Percentiles rank a stretch among this genome's conserved stretches.
Evolutionary conservation across 2,329 filamentous ascomycete genomes (phyloP).

Genomic region (Botrytis porri): DNA sequence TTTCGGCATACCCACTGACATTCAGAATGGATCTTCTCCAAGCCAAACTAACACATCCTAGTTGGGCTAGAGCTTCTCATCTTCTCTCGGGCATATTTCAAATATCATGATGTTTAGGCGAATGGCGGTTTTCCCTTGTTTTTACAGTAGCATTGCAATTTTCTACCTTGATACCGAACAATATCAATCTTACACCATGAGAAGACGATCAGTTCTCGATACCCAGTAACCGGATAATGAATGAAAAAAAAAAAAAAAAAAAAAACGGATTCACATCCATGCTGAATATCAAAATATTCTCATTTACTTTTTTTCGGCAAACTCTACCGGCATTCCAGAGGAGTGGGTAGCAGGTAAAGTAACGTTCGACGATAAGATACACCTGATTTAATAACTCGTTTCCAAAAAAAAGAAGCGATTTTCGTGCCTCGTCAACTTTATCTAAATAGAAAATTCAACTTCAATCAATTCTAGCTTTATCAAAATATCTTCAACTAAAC

Average conservation of each 20-base stretch:
- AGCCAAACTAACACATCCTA: not conserved
- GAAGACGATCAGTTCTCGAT: not conserved
- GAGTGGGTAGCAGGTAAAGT: not conserved
- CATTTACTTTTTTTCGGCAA: conserved; percentile 10
- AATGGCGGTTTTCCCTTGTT: not conserved
- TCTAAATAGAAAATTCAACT: too few relatives aligned
- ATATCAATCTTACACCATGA: not conserved
- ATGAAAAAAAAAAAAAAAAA: not conserved
- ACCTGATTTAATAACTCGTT: too few relatives aligned
- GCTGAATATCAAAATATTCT: conserved; percentile 5
- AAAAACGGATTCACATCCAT: conserved; percentile 10
- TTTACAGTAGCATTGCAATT: not conserved
- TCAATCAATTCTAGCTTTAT: too few relatives aligned
- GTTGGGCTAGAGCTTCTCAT: not conserved
- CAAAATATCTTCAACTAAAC: too few relatives aligned
- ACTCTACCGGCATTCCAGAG: conserved; percentile 14
- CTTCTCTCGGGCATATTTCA: not conserved
- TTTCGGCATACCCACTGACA: not conserved
- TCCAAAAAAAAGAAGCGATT: too few relatives aligned
- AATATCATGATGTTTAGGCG: not conserved
- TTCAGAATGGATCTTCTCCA: not conserved
- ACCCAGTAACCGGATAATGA: conserved; percentile 14
- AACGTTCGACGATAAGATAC: conserved; percentile 3
- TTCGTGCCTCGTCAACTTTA: too few relatives aligned
- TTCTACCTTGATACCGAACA: not conserved